Percentiles rank a stretch among this genome's conserved stretches.
Conservation (phyloP, 345 rosid species). For the Pugionium dolabratum region DNA sequence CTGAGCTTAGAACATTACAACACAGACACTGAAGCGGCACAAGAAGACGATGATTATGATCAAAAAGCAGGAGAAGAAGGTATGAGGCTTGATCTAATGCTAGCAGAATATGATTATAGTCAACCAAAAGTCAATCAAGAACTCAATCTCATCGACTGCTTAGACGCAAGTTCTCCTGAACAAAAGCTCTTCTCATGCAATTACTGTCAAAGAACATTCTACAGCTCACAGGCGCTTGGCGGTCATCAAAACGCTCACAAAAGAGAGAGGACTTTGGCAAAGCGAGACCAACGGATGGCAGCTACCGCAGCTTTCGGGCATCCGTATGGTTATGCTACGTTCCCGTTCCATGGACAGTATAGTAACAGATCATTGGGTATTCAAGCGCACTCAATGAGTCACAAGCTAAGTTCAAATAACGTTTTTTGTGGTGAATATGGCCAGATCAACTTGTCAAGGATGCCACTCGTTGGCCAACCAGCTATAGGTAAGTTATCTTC, state of each 20-base stretch:
- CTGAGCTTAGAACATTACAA: conserved; percentile 32
- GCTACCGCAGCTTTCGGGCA: conserved; percentile 52
- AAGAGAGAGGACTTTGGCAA: conserved; percentile 78
- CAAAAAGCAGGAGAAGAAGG: conserved; percentile 31
- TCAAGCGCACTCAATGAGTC: conserved; percentile 65
- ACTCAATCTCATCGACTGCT: conserved; percentile 62
- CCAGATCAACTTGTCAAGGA: conserved; percentile 49
- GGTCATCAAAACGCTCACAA: conserved; percentile 94
- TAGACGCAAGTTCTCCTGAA: conserved; percentile 45
- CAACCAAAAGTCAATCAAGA: conserved; percentile 50
- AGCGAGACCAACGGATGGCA: conserved; percentile 58
- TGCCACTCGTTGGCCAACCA: conserved; percentile 52
- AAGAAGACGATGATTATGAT: conserved; percentile 30
- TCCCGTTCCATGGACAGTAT: conserved; percentile 53
- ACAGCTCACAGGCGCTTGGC: conserved; percentile 89
- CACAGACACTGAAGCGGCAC: conserved; percentile 26
- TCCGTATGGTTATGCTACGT: conserved; percentile 56
- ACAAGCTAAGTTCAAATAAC: conserved; percentile 48
- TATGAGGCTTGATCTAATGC: conserved; percentile 44
- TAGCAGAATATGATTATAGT: conserved; percentile 37
- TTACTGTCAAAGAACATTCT: conserved; percentile 85
- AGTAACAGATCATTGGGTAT: conserved; percentile 59
- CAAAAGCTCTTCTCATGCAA: conserved; percentile 76
- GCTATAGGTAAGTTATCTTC: conserved; percentile 56
- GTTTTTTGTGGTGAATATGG: conserved; percentile 46